Evolutionary conservation across 495 filamentous ascomycete species (phyloP), one percentile per base, ranked within the genome.

Genomic region (Apiosordaria backusii): DNA sequence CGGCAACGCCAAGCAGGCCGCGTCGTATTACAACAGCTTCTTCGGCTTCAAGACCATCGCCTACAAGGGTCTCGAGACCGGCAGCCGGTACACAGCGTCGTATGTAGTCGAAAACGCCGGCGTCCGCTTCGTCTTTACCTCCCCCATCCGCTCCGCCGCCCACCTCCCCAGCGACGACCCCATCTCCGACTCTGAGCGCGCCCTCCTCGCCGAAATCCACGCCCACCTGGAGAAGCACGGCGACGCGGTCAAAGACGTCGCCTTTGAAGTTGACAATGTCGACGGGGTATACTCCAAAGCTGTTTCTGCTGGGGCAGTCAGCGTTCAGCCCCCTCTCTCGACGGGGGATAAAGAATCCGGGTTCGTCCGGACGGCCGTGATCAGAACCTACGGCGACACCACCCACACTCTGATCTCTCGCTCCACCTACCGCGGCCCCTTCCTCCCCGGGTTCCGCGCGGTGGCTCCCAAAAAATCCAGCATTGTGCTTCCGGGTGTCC

Each of bases 1-100:
- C 5, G 92, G 92, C 70, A 97, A 97, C 77, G 93, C 93, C 71
- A 97, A 97, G 79, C 92, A 96, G 83, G 91, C 90, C 0, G 92
- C 92, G 53, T 83, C 86, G 60, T 96, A 89, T 81, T 97, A 95
- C 79, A 89, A 89, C 74, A 88, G 89, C 10, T 88, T 89, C 67
- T 89, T 96, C 81, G 92, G 92, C 52, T 96, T 97, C 83, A 79
- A 82, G 65, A 86, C 85, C 1, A 75, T 96, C 60, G 93, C 93
- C 64, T 96, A 95, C 76, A 83, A 83, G 16, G 93, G 92, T 3
- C 88, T 97, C 21, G 93, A 97, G 75, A 97, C 93, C 0, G 91
- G 92, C 69, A 88, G 82, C 66, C 87, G 92, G 25, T 81, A 81
- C 66, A 78, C 90, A 63, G 90, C 91, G 66, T 92, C 88, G 1